phyloP scores from a whole-genome alignment of 345 rosid genomes.

The Euphorbia pulcherrima region DNA sequence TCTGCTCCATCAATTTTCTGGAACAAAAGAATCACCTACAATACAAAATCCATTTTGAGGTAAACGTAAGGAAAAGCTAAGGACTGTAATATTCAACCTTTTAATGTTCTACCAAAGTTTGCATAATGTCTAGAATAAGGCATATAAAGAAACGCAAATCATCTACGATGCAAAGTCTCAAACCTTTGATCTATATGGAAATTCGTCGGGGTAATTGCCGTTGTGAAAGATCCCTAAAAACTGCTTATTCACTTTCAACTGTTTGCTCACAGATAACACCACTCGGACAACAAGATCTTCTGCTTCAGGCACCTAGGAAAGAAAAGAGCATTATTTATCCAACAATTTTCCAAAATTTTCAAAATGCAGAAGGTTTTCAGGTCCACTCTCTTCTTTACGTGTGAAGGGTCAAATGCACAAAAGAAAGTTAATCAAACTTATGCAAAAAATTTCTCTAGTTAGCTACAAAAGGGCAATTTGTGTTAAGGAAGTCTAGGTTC shows the following conservation, averaged over 20 bases:
- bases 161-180: conserved; percentile 12
- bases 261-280: conserved; percentile 42
- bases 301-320: conserved; percentile 43
- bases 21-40: conserved; percentile 29
- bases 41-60: not conserved
- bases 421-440: not conserved
- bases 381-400: not conserved
- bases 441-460: not conserved
- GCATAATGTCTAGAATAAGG: not conserved
- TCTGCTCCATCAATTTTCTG: conserved; percentile 32
- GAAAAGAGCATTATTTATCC: conserved; percentile 16
- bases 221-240: conserved; percentile 31
- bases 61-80: conserved; percentile 4
- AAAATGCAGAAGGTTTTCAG: not conserved
- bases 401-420: no score
- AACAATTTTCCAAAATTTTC: not conserved
- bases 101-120: not conserved
- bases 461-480: not conserved
- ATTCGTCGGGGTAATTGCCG: conserved; percentile 43
- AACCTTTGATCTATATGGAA: conserved; percentile 61
- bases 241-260: conserved; percentile 36
- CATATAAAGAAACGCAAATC: not conserved
- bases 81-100: not conserved
- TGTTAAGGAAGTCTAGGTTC: not conserved
- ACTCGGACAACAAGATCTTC: conserved; percentile 50